Evolutionary conservation across 345 rosid genomes (phyloP), one percentile per base, ranked within the genome.

Genomic region (Viola odorata): DNA sequence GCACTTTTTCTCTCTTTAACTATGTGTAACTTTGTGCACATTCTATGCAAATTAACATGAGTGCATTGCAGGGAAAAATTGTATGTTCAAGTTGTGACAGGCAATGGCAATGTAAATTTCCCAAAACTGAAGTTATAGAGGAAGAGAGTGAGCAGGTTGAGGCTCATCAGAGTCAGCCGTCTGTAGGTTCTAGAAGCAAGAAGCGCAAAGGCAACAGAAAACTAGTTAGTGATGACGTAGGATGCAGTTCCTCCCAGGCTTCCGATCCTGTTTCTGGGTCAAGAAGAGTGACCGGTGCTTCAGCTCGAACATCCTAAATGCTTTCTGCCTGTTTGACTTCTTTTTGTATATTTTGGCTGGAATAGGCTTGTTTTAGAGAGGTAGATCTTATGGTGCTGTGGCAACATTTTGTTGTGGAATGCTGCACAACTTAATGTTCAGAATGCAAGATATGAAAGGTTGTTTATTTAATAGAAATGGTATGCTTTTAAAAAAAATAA

Each of bases 1-100:
- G 51, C 49, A 42, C 38, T 61, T 39, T 37, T 68, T 13, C 10
- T 4, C 55, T n/a, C 2, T 8, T 11, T 7, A 4, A 9, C n/a
- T 6, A 12, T 61, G 15, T 32, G 37, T 41, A 54, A 14, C 36
- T 37, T 11, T 5, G 15, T 40, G 10, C 8, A 15, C 41, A 3
- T 13, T 41, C 45, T 69, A 23, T 23, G 32, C 32, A 23, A 23
- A 23, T 23, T 23, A 66, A 68, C 15, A 23, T 14, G 53, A 63
- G 14, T 23, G 50, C 32, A 8, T 76, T 76, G 58, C 78, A 92
- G 96, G 81, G 75, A 48, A 69, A 61, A 52, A 66, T 60, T 64
- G 75, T 68, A 45, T 92, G 98, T 65, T 82, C 94, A 40, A 69
- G 83, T 45, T 92, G 96, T 62, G 81, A 82, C 36, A 75, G 61